Base-by-base conservation (phyloP, 208 protist species). In the Acanthamoeba sp. region DNA sequence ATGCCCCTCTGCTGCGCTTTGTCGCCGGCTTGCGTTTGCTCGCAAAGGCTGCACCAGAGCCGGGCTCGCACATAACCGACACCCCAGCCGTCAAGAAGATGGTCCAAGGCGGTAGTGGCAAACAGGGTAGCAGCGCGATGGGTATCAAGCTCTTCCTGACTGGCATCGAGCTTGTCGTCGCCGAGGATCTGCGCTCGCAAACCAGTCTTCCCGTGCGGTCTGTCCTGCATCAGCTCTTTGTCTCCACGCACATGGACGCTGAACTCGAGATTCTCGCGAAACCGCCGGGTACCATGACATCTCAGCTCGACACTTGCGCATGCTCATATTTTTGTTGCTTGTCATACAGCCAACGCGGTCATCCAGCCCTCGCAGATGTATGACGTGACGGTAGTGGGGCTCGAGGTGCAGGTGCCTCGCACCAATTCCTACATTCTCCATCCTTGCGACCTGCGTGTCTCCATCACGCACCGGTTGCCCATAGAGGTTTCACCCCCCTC, bases 381-480 rank as follows among this genome's bases (percentile, higher is more conserved):
- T 27, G 84, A 91, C 20, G 55, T 91, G 16, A 38, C 84, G 50
- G 36, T 71, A 27, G 84, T 91, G 9, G 84, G 84, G 24, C 84
- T 91, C 32, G 29, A 91, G 16, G 29, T 91, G 10, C 59, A 73
- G 14, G 34, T 91, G 1, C 84, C 84, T 0, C 84, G 84, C 59
- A 91, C 84, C 32, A 91, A 91, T n/a, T 91, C 84, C 27, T 91
- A 91, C 50, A 40, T 91, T 69, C 84, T 91, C 52, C 84, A 91
- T 22, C 84, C 84, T 5, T 91, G 84, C 59, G 84, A 91, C 52
- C 69, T 91, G 5, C 50, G 84, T 3, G 52, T 66, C 32, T 59
- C 84, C 0, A 40, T 91, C 29, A 71, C 55, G 10, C 84, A 91
- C 84, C 84, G 34, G 2, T 20, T 91, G 1, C 27, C 52, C 24